Conservation (phyloP, 2,329 filamentous ascomycete species). For the Diaporthe citrichinensis region DNA sequence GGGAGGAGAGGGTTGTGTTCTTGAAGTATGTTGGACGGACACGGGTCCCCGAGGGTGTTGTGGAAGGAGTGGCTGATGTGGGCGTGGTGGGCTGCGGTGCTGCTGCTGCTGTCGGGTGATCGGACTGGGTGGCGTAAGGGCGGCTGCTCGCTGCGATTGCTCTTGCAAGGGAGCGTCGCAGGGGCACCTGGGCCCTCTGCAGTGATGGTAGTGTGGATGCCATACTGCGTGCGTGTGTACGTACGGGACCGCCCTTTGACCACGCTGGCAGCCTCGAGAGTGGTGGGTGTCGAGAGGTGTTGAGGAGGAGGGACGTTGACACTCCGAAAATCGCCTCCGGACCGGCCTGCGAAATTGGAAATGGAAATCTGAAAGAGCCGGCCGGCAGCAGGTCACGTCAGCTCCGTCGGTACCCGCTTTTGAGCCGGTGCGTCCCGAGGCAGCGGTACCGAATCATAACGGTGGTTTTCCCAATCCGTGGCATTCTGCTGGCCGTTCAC, state of each 20-base stretch:
- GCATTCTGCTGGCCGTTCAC: background rate
- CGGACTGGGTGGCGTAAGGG: conserved; percentile 59
- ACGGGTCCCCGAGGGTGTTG: conserved; percentile 38
- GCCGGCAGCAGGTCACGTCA: conserved; percentile 35
- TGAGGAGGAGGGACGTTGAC: background rate
- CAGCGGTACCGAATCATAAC: conserved; percentile 32
- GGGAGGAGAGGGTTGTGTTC: conserved; percentile 68
- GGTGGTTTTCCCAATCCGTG: conserved; percentile 1
- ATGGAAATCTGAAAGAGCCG: conserved; percentile 14
- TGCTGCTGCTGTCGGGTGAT: conserved; percentile 43
- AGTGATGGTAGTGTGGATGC: conserved; percentile 58
- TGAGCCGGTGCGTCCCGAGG: conserved; percentile 27
- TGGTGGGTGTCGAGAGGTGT: background rate
- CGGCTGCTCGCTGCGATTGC: conserved; percentile 52
- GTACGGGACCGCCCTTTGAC: background rate
- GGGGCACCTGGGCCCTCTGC: conserved; percentile 58
- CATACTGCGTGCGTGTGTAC: conserved; percentile 49
- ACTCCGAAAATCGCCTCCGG: conserved; percentile 34
- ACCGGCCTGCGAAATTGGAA: conserved; percentile 38
- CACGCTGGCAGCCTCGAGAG: conserved; percentile 2
- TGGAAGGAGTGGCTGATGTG: conserved; percentile 39
- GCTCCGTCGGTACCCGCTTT: conserved; percentile 38
- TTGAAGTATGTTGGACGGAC: conserved; percentile 71
- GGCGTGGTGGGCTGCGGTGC: conserved; percentile 43
- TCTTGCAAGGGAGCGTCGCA: conserved; percentile 56